These are phyloP conservation scores for Cladosporium sp. DNA, from an alignment of 2,329 filamentous ascomycete genomes.

Conservation along the genomic window DNA sequence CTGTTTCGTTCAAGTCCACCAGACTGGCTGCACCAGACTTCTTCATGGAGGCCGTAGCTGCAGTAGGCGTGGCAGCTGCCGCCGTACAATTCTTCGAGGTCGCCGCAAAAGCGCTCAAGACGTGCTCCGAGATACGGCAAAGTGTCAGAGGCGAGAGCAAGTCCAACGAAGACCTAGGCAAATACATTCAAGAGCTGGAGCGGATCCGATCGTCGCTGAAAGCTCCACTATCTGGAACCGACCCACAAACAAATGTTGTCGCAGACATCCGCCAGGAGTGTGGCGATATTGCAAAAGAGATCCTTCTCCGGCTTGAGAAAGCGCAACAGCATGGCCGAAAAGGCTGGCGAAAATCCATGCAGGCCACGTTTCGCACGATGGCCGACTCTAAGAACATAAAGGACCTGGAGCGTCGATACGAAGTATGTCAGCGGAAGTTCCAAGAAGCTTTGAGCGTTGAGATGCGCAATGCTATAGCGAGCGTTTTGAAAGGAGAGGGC, in stretches of 20 bases:
- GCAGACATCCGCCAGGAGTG: background rate
- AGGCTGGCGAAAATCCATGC: background rate
- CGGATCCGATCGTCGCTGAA: background rate
- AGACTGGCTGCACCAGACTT: background rate
- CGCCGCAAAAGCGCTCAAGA: background rate
- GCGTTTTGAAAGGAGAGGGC: background rate
- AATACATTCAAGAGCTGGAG: background rate
- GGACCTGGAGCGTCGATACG: background rate
- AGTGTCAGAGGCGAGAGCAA: background rate
- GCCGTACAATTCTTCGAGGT: constrained; percentile 4
- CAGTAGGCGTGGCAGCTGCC: background rate
- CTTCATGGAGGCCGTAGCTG: constrained; percentile 1
- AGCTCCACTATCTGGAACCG: background rate
- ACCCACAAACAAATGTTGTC: background rate
- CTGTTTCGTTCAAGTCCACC: background rate
- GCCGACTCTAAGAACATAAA: constrained; percentile 1
- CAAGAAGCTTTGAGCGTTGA: background rate
- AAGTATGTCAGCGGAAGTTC: background rate
- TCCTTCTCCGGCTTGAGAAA: background rate
- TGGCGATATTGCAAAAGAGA: background rate
- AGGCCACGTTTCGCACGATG: background rate
- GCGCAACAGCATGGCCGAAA: background rate
- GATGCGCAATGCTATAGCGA: background rate
- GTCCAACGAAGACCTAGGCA: background rate
- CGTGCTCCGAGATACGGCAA: constrained; percentile 7